These are phyloP conservation scores for Claviceps fusiformis DNA, from an alignment of 2,329 filamentous ascomycete genomes.

Conservation along the genomic window DNA sequence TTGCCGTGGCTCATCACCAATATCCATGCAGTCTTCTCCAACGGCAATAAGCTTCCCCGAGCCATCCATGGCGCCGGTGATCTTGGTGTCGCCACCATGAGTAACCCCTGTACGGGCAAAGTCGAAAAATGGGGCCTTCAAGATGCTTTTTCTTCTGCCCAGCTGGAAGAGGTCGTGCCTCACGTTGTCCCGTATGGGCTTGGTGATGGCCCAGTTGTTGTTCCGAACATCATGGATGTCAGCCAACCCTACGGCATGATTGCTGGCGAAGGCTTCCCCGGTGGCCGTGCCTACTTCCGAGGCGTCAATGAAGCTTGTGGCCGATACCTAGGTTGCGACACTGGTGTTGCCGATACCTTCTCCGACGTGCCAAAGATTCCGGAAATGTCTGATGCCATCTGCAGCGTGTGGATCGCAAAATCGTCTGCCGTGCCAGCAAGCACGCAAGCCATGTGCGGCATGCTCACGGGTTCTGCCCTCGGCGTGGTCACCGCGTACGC, in stretches of 20 bases:
- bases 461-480: constrained; percentile 70
- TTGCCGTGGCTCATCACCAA: constrained; percentile 67
- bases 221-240: constrained; percentile 81
- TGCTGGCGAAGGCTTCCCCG: constrained; percentile 74
- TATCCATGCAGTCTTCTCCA: constrained; percentile 62
- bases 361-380: constrained; percentile 67
- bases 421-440: constrained; percentile 54
- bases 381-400: constrained; percentile 55
- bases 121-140: constrained; percentile 71
- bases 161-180: constrained; percentile 65
- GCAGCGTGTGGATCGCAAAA: constrained; percentile 83
- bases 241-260: constrained; percentile 75
- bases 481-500: constrained; percentile 76
- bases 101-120: constrained; percentile 64
- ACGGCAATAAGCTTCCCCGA: constrained; percentile 58
- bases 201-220: constrained; percentile 62
- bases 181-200: constrained; percentile 64
- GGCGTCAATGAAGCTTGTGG: constrained; percentile 61
- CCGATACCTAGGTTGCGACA: constrained; percentile 54
- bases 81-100: constrained; percentile 62
- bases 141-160: constrained; percentile 60
- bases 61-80: constrained; percentile 77
- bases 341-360: constrained; percentile 45
- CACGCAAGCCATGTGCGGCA: constrained; percentile 67
- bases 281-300: constrained; percentile 68